phyloP scores from a whole-genome alignment of 768 basidiomycete species.

The Piloderma croceum region DNA sequence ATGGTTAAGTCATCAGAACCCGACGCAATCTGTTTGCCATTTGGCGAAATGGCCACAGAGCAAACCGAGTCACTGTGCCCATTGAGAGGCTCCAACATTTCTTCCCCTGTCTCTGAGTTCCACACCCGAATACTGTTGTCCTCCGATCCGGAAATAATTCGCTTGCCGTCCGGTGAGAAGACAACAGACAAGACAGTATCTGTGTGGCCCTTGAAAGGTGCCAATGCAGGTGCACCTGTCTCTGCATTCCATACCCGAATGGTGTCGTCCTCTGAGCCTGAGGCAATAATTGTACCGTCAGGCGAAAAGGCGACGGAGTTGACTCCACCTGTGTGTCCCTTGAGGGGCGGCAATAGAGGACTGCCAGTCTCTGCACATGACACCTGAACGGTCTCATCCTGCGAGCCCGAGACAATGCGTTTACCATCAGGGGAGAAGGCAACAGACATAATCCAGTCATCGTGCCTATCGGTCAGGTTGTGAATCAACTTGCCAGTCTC shows the following conservation, averaged over 20 bases:
- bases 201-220: constrained; percentile 15
- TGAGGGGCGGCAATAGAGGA: too few species aligned
- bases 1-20: constrained; percentile 30
- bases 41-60: constrained; percentile 29
- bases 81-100: background rate
- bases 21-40: constrained; percentile 37
- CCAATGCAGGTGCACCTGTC: background rate
- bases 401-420: constrained; percentile 22
- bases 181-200: constrained; percentile 11
- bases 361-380: constrained; percentile 22
- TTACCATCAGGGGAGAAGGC: constrained; percentile 7
- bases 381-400: constrained; percentile 20
- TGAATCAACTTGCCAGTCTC: background rate
- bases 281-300: too few species aligned
- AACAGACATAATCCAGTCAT: background rate
- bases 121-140: constrained; percentile 17
- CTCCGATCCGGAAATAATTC: constrained; percentile 24
- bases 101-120: constrained; percentile 5
- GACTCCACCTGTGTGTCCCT: constrained; percentile 6
- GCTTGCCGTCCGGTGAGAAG: constrained; percentile 24
- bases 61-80: background rate
- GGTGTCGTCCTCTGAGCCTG: too few species aligned
- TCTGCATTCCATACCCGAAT: constrained; percentile 18
- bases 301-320: constrained; percentile 22
- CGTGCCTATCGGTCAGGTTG: background rate